Percentiles rank a stretch among this genome's conserved stretches.
Conservation (phyloP, 106 monocot species). For the Dendrobium chrysotoxum region DNA sequence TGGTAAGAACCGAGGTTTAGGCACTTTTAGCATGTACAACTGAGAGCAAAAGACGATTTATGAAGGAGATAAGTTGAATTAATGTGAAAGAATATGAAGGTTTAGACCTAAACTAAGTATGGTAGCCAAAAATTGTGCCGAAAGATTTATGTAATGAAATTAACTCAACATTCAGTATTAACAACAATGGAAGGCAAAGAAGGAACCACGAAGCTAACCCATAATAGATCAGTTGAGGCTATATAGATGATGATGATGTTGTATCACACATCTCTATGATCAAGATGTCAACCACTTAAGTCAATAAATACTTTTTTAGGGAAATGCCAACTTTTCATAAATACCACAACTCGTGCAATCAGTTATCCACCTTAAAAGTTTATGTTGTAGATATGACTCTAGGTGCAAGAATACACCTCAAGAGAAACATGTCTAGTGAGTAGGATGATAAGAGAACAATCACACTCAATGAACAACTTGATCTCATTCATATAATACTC, state of each 20-base stretch:
- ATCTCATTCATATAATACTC: no score
- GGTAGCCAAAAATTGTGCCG: no score
- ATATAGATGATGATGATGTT: background rate
- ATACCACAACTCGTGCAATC: background rate
- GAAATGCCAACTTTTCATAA: background rate
- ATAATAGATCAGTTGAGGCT: background rate
- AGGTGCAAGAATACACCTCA: background rate
- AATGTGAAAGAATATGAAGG: background rate
- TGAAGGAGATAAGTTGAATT: background rate
- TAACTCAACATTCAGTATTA: background rate
- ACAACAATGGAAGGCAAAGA: background rate
- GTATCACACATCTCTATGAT: background rate
- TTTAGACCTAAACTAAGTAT: background rate
- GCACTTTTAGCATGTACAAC: background rate
- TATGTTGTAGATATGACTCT: background rate
- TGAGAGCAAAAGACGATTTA: background rate
- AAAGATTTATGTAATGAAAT: background rate
- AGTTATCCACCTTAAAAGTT: background rate
- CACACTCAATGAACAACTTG: no score
- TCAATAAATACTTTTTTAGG: background rate
- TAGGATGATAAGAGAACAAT: no score
- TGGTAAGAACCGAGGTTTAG: no score
- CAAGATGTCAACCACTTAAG: background rate
- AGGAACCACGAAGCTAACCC: background rate
- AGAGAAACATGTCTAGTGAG: background rate